Percentiles rank a stretch among this genome's conserved stretches.
Evolutionary conservation across 2,329 filamentous ascomycete genomes (phyloP).

Genomic region (Pseudocercospora vitis): DNA sequence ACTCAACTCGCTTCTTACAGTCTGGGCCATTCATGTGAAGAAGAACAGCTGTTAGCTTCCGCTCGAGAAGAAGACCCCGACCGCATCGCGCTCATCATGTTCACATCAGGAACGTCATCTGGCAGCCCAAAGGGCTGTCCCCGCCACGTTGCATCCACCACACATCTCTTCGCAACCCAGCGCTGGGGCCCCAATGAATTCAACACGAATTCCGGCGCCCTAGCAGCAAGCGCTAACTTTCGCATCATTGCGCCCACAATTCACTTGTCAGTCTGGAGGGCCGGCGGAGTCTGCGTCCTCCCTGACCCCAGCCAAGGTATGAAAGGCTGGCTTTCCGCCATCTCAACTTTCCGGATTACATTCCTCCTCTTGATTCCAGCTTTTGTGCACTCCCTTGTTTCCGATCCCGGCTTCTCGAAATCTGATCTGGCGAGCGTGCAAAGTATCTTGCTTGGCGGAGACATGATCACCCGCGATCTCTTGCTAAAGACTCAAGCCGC

Average conservation of each 20-base stretch:
- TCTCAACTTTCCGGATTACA: slow-evolving; percentile 19
- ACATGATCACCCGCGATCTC: slow-evolving; percentile 23
- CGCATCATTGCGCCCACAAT: slow-evolving; percentile 22
- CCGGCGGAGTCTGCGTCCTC: slow-evolving; percentile 23
- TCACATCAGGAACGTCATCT: slow-evolving; percentile 24
- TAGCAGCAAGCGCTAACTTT: slow-evolving; percentile 21
- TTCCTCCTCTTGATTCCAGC: slow-evolving; percentile 22
- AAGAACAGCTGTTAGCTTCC: neutral
- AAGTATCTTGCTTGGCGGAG: slow-evolving; percentile 15
- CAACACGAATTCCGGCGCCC: neutral
- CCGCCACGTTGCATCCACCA: slow-evolving; percentile 10
- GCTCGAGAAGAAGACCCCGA: slow-evolving; percentile 17
- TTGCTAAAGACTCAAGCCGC: slow-evolving; percentile 8
- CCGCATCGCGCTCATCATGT: slow-evolving; percentile 18
- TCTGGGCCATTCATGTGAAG: neutral
- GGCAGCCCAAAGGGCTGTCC: slow-evolving; percentile 24
- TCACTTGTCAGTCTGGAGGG: slow-evolving; percentile 15
- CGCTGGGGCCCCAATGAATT: slow-evolving; percentile 8
- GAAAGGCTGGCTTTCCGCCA: slow-evolving; percentile 13
- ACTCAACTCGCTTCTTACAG: neutral
- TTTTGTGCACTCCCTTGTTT: slow-evolving; percentile 16
- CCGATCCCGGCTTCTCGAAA: slow-evolving; percentile 10
- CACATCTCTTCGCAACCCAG: slow-evolving; percentile 4
- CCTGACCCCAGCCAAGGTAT: slow-evolving; percentile 14
- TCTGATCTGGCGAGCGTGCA: slow-evolving; percentile 11